Evolutionary conservation across 768 basidiomycete species (phyloP).

Genomic region (Auricularia cornea): DNA sequence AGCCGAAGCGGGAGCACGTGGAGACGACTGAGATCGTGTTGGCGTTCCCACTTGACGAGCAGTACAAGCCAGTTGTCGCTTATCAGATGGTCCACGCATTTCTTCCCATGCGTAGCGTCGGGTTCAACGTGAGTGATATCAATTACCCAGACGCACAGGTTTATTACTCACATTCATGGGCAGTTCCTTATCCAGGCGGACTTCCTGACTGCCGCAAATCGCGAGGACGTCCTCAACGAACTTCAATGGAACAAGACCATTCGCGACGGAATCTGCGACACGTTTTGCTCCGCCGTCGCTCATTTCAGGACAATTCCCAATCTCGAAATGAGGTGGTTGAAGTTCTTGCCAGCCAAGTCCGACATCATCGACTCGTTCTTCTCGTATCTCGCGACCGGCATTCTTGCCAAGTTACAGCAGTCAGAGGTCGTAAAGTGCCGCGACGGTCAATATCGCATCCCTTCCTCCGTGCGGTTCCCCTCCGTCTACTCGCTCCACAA

Average conservation of each 20-base stretch:
- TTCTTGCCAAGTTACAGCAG: neutral
- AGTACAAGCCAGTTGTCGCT: conserved; percentile 6
- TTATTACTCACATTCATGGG: neutral
- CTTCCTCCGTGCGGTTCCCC: neutral
- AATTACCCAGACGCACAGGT: too few species aligned
- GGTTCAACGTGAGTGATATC: conserved; percentile 12
- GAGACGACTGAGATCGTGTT: conserved; percentile 15
- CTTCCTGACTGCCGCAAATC: conserved; percentile 20
- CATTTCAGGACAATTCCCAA: conserved; percentile 11
- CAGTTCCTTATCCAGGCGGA: conserved; percentile 24
- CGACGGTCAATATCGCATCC: neutral
- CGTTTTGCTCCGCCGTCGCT: conserved; percentile 14
- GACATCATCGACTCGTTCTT: conserved; percentile 13
- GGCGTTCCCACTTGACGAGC: conserved; percentile 16
- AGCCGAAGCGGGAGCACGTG: conserved; percentile 11
- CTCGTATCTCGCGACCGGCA: conserved; percentile 1
- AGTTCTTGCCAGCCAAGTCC: conserved; percentile 13
- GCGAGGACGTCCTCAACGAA: conserved; percentile 19
- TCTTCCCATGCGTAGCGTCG: conserved; percentile 16
- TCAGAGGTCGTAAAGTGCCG: neutral
- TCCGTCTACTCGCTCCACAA: neutral
- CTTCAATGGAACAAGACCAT: conserved; percentile 17
- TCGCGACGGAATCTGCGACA: conserved; percentile 12
- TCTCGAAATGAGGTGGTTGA: conserved; percentile 17
- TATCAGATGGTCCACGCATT: conserved; percentile 18